Conservation (phyloP, 2,329 filamentous ascomycete genomes). For the Rutstroemia sp. region DNA sequence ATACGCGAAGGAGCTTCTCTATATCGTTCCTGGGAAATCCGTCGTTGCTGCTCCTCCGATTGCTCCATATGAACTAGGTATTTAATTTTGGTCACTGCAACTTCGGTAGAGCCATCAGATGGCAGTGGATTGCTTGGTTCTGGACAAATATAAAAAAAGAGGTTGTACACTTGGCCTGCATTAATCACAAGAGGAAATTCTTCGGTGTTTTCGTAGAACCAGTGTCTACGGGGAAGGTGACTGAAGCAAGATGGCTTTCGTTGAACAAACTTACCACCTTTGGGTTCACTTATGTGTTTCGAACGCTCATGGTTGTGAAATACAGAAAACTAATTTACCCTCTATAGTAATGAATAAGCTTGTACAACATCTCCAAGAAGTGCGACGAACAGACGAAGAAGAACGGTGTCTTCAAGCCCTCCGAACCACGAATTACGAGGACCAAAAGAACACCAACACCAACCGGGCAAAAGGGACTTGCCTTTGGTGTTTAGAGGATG, state of each 20-base stretch:
- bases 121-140: too few species aligned
- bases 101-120: too few species aligned
- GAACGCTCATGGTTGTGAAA: neutral
- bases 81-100: neutral
- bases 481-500: neutral
- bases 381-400: neutral
- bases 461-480: neutral
- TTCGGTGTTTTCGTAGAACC: too few species aligned
- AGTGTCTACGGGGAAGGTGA: too few species aligned
- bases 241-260: too few species aligned
- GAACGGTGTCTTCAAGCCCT: neutral
- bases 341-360: neutral
- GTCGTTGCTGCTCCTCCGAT: neutral
- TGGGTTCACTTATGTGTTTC: too few species aligned
- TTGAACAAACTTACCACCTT: too few species aligned
- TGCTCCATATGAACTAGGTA: neutral
- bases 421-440: neutral
- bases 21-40: neutral
- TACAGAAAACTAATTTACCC: neutral
- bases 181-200: too few species aligned
- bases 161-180: too few species aligned
- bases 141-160: too few species aligned
- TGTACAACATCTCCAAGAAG: neutral
- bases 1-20: constrained; percentile 10
- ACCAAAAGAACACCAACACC: neutral